Evolutionary conservation across 1,139 yeast species (phyloP).

Genomic region (Kurtzmaniella natalensis): DNA sequence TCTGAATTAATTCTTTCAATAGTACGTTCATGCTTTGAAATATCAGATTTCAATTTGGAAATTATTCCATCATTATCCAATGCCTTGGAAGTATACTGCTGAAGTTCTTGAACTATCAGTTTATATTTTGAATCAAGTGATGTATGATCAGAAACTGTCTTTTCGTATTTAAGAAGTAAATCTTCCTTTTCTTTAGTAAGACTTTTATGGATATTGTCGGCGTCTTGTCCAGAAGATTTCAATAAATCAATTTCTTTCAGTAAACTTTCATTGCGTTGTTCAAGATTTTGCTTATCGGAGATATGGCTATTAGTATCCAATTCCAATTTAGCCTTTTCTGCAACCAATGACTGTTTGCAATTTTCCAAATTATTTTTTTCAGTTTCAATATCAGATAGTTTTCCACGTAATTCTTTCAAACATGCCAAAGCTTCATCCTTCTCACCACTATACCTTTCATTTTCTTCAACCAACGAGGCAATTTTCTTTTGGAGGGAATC

Average conservation of each 20-base stretch:
- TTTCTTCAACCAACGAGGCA: slow-evolving; percentile 11
- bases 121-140: background rate
- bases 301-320: too few relatives aligned
- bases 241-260: background rate
- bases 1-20: slow-evolving; percentile 2
- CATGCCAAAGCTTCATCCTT: slow-evolving; percentile 34
- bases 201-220: background rate
- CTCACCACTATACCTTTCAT: slow-evolving; percentile 12
- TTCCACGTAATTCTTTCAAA: slow-evolving; percentile 25
- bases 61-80: slow-evolving; percentile 11
- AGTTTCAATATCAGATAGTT: slow-evolving; percentile 34
- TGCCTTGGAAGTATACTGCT: slow-evolving; percentile 3
- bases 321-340: too few relatives aligned
- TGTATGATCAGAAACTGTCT: background rate
- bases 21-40: background rate
- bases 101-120: background rate
- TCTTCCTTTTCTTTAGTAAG: background rate
- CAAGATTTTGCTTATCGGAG: background rate
- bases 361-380: slow-evolving; percentile 24
- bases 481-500: slow-evolving; percentile 14
- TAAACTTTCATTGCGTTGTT: background rate
- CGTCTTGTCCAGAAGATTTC: background rate
- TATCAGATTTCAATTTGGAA: slow-evolving; percentile 2
- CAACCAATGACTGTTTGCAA: background rate
- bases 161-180: background rate